Evolutionary conservation across 2,329 filamentous ascomycete species (phyloP).

Genomic region (Dactylella cylindrospora): DNA sequence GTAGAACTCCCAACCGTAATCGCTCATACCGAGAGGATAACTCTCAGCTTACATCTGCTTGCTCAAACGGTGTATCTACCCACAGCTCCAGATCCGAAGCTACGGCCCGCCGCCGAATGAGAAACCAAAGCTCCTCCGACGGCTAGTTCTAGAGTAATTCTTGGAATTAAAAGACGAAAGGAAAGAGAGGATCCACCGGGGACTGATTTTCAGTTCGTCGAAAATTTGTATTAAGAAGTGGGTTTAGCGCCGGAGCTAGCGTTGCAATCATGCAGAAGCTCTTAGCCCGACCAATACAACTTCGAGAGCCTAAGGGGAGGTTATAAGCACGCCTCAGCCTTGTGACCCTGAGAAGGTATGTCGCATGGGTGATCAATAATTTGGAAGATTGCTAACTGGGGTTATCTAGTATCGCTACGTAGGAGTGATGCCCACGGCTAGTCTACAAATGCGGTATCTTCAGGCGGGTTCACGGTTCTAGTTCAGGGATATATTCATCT

Average conservation of each 20-base stretch:
- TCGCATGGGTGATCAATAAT: too few species aligned
- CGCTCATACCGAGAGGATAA: background rate
- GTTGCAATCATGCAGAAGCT: conserved; percentile 1
- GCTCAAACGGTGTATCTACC: conserved; percentile 7
- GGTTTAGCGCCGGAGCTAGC: background rate
- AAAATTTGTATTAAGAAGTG: background rate
- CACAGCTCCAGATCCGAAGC: conserved; percentile 3
- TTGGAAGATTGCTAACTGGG: too few species aligned
- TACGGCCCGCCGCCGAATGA: conserved; percentile 17
- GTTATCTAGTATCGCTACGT: too few species aligned
- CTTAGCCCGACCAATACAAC: too few species aligned
- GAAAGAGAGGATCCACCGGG: background rate
- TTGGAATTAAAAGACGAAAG: too few species aligned
- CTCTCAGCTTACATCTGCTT: conserved; percentile 1
- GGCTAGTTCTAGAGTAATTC: conserved; percentile 2
- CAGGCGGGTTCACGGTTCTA: too few species aligned
- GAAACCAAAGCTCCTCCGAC: conserved; percentile 4
- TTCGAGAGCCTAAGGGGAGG: too few species aligned
- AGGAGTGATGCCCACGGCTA: too few species aligned
- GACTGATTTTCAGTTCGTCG: too few species aligned
- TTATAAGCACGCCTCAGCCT: too few species aligned
- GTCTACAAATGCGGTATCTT: too few species aligned
- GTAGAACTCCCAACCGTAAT: background rate
- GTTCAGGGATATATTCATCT: conserved; percentile 29
- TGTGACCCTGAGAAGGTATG: too few species aligned